Percentiles rank a stretch among this genome's conserved stretches.
phyloP scores from a whole-genome alignment of 2,329 filamentous ascomycete species.

The Ceratocystis smalleyi region DNA sequence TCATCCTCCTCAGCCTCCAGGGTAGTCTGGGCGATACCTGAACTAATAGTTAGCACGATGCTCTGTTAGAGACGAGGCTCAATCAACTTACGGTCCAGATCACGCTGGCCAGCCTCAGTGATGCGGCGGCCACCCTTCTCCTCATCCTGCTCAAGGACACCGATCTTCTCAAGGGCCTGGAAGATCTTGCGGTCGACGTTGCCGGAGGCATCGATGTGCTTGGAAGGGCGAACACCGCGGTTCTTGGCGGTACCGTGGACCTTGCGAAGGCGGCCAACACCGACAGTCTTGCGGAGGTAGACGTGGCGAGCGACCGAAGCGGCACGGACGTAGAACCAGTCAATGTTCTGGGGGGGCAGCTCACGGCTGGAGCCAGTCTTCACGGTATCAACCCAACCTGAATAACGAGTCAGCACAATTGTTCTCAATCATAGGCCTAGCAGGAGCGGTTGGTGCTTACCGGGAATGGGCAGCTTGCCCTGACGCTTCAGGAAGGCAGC shows the following conservation, averaged over 20 bases:
- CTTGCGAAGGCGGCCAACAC: slow-evolving; percentile 94
- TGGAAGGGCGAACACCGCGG: slow-evolving; percentile 76
- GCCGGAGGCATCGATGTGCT: slow-evolving; percentile 92
- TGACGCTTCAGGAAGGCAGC: slow-evolving; percentile 84
- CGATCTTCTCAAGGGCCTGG: slow-evolving; percentile 98
- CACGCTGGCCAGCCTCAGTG: slow-evolving; percentile 94
- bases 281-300: slow-evolving; percentile 98
- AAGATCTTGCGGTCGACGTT: slow-evolving; percentile 94
- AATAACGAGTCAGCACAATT: slow-evolving; percentile 3
- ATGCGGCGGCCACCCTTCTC: slow-evolving; percentile 97
- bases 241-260: slow-evolving; percentile 95
- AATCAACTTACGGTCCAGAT: slow-evolving; percentile 64
- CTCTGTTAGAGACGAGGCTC: no score
- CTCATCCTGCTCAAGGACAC: slow-evolving; percentile 92
- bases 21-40: slow-evolving; percentile 65
- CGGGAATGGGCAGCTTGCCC: slow-evolving; percentile 81
- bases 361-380: slow-evolving; percentile 96
- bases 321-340: slow-evolving; percentile 90
- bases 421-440: not conserved
- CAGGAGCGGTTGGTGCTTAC: slow-evolving; percentile 35
- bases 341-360: slow-evolving; percentile 92
- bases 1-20: slow-evolving; percentile 56
- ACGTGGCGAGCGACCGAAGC: slow-evolving; percentile 93
- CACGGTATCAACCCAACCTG: slow-evolving; percentile 98
- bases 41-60: slow-evolving; percentile 13